phyloP scores from a whole-genome alignment of 129 eudicot species.

The Daucus carota region DNA sequence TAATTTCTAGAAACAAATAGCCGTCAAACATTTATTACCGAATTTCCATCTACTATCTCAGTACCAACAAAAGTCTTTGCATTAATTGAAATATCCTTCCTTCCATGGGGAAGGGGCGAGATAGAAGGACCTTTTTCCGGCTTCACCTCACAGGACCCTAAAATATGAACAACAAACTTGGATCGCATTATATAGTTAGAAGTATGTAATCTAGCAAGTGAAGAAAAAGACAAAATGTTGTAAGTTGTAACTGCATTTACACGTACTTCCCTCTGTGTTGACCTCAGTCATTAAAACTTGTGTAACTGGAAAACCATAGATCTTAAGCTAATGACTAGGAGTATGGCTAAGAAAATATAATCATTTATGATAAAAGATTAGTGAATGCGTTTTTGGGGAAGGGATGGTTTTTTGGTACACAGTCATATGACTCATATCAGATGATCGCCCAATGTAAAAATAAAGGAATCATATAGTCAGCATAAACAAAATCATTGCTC shows the following conservation, averaged over 20 bases:
- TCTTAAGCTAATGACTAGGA: not conserved
- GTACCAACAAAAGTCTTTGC: conserved; percentile 55
- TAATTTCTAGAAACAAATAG: not conserved
- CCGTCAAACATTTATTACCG: conserved; percentile 25
- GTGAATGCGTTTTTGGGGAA: not conserved
- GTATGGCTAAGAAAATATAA: not conserved
- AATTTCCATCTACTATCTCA: conserved; percentile 49
- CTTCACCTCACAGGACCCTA: conserved; percentile 21
- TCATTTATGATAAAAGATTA: not conserved
- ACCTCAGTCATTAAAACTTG: not conserved
- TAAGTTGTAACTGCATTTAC: not conserved
- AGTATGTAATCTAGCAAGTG: not conserved
- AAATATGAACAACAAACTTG: not conserved
- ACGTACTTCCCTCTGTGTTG: not conserved
- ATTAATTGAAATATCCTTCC: conserved; percentile 20
- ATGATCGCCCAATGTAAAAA: not conserved
- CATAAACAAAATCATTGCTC: not conserved
- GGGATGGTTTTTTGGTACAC: not conserved
- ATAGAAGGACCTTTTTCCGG: conserved; percentile 28
- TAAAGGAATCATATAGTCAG: not conserved
- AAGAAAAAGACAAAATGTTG: not conserved
- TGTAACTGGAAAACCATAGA: not conserved
- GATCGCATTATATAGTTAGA: not conserved
- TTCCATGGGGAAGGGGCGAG: conserved; percentile 13
- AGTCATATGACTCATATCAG: not conserved